Conservation (phyloP, 2,329 filamentous ascomycete genomes). For the Aspergillus sclerotialis region DNA sequence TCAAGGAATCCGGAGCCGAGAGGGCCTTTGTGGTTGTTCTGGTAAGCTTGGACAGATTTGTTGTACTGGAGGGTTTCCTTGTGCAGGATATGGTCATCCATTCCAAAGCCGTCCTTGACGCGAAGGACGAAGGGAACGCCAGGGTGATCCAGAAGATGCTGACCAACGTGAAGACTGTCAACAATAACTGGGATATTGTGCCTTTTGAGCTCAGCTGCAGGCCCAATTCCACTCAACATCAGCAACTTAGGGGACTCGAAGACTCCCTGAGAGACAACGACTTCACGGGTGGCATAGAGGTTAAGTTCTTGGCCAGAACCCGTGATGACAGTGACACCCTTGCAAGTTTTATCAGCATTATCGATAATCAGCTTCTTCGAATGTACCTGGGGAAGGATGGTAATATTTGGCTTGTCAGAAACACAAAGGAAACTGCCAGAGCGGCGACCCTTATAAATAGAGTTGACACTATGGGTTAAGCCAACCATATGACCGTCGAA, state of each 20-base stretch:
- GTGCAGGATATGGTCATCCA: conserved; percentile 29
- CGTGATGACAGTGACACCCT: conserved; percentile 43
- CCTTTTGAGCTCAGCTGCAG: neutral
- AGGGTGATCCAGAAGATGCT: conserved; percentile 24
- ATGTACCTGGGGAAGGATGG: conserved; percentile 42
- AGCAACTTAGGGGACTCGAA: neutral
- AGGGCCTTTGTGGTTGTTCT: neutral
- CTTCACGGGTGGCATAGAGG: conserved; percentile 30
- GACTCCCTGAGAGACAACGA: neutral
- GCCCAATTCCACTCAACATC: neutral
- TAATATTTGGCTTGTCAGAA: conserved; percentile 45
- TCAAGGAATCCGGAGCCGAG: neutral
- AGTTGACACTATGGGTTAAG: conserved; percentile 45
- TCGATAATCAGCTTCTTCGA: conserved; percentile 20
- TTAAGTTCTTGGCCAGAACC: conserved; percentile 32
- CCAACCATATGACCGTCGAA: conserved; percentile 46
- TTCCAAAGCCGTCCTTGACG: conserved; percentile 32
- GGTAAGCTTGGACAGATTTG: neutral
- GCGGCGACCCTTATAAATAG: conserved; percentile 48
- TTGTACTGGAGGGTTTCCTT: neutral
- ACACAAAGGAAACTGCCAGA: conserved; percentile 45
- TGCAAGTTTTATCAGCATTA: conserved; percentile 41
- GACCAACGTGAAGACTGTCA: conserved; percentile 10
- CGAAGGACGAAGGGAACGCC: conserved; percentile 30
- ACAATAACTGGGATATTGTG: neutral